Percentiles rank a stretch among this genome's conserved stretches.
phyloP scores from a whole-genome alignment of 371 early-diverging fungal species.

The Mucor indicus region DNA sequence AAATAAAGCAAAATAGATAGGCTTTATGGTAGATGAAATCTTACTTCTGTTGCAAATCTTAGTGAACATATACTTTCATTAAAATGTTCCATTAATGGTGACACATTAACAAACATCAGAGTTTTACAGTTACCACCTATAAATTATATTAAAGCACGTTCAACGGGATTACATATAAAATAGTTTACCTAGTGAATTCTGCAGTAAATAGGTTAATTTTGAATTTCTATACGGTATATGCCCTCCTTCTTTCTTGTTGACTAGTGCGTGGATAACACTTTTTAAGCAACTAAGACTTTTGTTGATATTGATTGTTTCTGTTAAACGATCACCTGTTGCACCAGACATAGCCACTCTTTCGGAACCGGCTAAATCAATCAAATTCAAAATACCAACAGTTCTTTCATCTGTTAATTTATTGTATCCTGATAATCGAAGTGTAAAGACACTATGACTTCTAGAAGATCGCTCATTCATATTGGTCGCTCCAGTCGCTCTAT shows the following conservation, averaged over 20 bases:
- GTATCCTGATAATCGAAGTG: conserved; percentile 70
- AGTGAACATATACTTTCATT: conserved; percentile 92
- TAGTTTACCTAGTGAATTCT: conserved; percentile 73
- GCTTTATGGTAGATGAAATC: too few relatives aligned
- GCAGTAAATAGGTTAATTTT: conserved; percentile 91
- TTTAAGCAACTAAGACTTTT: conserved; percentile 89
- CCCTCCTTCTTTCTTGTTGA: conserved; percentile 65
- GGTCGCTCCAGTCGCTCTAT: conserved; percentile 88
- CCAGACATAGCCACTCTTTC: conserved; percentile 87
- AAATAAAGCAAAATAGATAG: too few relatives aligned
- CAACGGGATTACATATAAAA: neutral
- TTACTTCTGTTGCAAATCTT: conserved; percentile 95
- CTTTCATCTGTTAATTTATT: conserved; percentile 72
- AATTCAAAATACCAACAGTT: conserved; percentile 74
- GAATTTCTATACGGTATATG: conserved; percentile 98
- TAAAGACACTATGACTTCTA: conserved; percentile 94
- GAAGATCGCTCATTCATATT: conserved; percentile 92
- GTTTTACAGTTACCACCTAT: conserved; percentile 92
- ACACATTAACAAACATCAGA: conserved; percentile 98
- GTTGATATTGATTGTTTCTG: conserved; percentile 97
- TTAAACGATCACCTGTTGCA: conserved; percentile 89
- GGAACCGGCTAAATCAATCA: conserved; percentile 96
- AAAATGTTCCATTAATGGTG: conserved; percentile 70
- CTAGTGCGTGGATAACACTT: conserved; percentile 91
- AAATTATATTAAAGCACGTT: neutral